Evolutionary conservation across 192 early-diverging fungal species (phyloP).

Genomic region (Backusella westeae): DNA sequence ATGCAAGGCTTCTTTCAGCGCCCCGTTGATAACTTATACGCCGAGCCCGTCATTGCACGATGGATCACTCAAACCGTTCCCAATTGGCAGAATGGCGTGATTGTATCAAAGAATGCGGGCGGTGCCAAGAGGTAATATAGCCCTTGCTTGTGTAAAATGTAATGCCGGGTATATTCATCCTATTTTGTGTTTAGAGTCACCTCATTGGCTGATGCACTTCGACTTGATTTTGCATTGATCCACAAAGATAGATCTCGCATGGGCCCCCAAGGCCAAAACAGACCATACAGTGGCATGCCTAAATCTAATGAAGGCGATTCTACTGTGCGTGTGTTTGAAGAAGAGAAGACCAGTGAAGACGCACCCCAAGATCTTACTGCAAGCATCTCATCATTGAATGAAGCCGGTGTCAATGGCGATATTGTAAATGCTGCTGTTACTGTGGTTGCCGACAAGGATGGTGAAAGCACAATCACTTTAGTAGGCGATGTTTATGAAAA

Average conservation of each 20-base stretch:
- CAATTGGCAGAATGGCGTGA: constrained; percentile 83
- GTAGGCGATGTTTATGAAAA: constrained; percentile 92
- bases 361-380: constrained; percentile 21
- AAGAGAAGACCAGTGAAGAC: not conserved
- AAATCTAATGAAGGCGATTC: constrained; percentile 5
- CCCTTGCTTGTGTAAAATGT: not conserved
- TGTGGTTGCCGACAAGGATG: constrained; percentile 32
- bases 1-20: constrained; percentile 85
- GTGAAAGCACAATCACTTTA: constrained; percentile 52
- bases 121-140: constrained; percentile 85
- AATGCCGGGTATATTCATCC: not conserved
- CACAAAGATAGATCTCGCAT: constrained; percentile 75
- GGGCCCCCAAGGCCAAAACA: constrained; percentile 30
- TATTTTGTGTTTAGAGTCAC: constrained; percentile 52
- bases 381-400: constrained; percentile 30
- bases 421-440: constrained; percentile 35
- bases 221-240: constrained; percentile 94
- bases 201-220: constrained; percentile 89
- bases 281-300: constrained; percentile 34
- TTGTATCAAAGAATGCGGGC: constrained; percentile 96
- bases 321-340: constrained; percentile 5
- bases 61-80: constrained; percentile 91
- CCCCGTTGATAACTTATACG: constrained; percentile 96
- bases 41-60: constrained; percentile 85
- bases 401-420: constrained; percentile 23